Evolutionary conservation across 306 rosid genomes (phyloP).

Genomic region (Cucurbita moschata): DNA sequence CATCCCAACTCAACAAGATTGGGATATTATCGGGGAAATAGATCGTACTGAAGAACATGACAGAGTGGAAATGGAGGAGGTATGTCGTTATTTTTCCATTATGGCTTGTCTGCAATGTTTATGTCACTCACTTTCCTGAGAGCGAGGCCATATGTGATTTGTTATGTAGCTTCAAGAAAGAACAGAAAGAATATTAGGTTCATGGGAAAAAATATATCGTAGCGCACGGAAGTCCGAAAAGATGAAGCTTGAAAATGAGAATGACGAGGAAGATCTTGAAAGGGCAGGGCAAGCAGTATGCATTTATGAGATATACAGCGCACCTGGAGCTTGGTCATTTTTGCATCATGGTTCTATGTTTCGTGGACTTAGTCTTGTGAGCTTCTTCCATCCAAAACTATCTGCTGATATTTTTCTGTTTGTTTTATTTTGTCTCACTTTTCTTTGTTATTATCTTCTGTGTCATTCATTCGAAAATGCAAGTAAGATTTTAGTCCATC

Average conservation of each 20-base stretch:
- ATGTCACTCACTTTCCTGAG: not conserved
- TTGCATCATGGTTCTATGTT: slow-evolving; percentile 82
- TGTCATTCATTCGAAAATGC: not conserved
- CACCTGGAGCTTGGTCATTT: slow-evolving; percentile 73
- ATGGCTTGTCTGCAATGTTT: not conserved
- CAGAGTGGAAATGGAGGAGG: slow-evolving; percentile 75
- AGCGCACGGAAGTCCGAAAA: slow-evolving; percentile 72
- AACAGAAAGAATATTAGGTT: slow-evolving; percentile 40
- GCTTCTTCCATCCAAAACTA: slow-evolving; percentile 20
- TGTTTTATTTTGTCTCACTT: not conserved
- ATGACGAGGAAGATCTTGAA: slow-evolving; percentile 96
- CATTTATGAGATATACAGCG: slow-evolving; percentile 87
- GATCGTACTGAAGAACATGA: slow-evolving; percentile 72
- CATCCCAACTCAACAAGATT: slow-evolving; percentile 44
- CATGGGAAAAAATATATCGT: slow-evolving; percentile 70
- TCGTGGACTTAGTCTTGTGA: slow-evolving; percentile 92
- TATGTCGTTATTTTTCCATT: slow-evolving; percentile 15
- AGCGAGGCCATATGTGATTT: not conserved
- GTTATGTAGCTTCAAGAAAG: slow-evolving; percentile 54
- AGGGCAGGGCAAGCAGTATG: slow-evolving; percentile 77
- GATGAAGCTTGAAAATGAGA: slow-evolving; percentile 70
- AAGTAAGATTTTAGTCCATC: not conserved
- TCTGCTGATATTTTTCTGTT: not conserved
- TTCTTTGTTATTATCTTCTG: not conserved
- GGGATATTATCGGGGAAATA: slow-evolving; percentile 54